Percentiles rank a stretch among this genome's conserved stretches.
These are phyloP conservation scores for Letharia columbiana DNA, from an alignment of 495 filamentous ascomycete genomes.

Conservation along the genomic window DNA sequence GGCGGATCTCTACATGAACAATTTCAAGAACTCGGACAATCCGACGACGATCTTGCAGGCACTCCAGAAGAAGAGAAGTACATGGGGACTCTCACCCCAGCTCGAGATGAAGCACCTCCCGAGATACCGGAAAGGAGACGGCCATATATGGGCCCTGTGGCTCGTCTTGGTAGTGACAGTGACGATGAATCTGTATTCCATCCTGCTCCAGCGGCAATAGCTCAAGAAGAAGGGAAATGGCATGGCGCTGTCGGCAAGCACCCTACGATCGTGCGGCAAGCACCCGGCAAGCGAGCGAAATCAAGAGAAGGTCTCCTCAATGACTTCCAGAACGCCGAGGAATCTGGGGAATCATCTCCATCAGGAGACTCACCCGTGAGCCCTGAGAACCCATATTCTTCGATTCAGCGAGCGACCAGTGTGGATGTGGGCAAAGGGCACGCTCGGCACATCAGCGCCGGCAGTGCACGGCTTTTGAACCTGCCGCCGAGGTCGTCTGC, in stretches of 20 bases:
- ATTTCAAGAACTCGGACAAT: slow-evolving; percentile 39
- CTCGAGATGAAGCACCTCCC: slow-evolving; percentile 16
- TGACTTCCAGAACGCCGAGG: slow-evolving; percentile 40
- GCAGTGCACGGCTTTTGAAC: slow-evolving; percentile 61
- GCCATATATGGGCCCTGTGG: slow-evolving; percentile 16
- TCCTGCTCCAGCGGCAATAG: slow-evolving; percentile 4
- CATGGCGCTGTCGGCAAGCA: slow-evolving; percentile 48
- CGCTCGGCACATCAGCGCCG: slow-evolving; percentile 61
- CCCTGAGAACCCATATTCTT: slow-evolving; percentile 28
- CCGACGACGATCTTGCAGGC: slow-evolving; percentile 46
- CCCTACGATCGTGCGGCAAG: slow-evolving; percentile 45
- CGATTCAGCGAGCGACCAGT: slow-evolving; percentile 55
- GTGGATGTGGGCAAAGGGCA: slow-evolving; percentile 55
- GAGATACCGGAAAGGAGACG: slow-evolving; percentile 19
- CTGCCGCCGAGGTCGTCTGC: slow-evolving; percentile 42
- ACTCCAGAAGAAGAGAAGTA: slow-evolving; percentile 28
- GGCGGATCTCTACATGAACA: slow-evolving; percentile 36
- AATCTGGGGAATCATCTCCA: slow-evolving; percentile 32
- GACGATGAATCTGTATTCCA: slow-evolving; percentile 24
- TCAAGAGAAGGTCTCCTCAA: slow-evolving; percentile 63
- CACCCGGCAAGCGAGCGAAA: slow-evolving; percentile 46
- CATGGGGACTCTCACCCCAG: slow-evolving; percentile 21
- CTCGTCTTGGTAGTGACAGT: slow-evolving; percentile 28
- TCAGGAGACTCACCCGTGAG: slow-evolving; percentile 25
- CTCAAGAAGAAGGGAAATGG: slow-evolving; percentile 36